These are phyloP conservation scores for Suillus weaverae DNA, from an alignment of 768 basidiomycete genomes.

Conservation along the genomic window DNA sequence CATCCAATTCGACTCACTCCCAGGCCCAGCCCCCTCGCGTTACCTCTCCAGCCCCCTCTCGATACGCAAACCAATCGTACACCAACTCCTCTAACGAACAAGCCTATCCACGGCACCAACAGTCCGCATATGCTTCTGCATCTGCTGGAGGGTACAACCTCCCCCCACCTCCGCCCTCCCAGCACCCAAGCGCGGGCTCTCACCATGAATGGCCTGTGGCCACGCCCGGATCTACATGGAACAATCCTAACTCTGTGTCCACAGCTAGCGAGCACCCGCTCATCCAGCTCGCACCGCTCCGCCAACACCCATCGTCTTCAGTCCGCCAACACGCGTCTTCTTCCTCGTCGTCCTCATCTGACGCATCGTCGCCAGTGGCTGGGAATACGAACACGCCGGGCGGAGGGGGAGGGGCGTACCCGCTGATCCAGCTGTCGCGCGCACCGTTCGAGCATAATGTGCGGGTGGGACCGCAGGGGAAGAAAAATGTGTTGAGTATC, in stretches of 20 bases:
- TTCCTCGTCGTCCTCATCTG: slow-evolving; percentile 30
- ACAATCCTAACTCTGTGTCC: slow-evolving; percentile 1
- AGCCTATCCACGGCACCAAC: neutral
- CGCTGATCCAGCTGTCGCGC: slow-evolving; percentile 31
- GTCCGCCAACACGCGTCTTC: slow-evolving; percentile 16
- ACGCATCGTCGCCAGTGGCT: slow-evolving; percentile 22
- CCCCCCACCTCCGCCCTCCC: slow-evolving; percentile 12
- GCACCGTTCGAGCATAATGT: slow-evolving; percentile 34
- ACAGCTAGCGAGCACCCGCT: slow-evolving; percentile 28
- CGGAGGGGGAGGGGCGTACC: slow-evolving; percentile 18
- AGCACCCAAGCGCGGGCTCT: slow-evolving; percentile 12
- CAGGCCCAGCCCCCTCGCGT: neutral
- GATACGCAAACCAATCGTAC: neutral
- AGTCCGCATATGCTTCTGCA: neutral
- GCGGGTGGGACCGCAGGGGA: slow-evolving; percentile 29
- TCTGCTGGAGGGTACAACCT: slow-evolving; percentile 6
- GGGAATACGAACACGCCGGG: neutral
- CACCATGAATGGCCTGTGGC: slow-evolving; percentile 11
- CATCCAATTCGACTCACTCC: neutral
- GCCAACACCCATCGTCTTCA: slow-evolving; percentile 18
- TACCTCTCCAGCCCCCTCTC: neutral
- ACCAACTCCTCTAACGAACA: neutral
- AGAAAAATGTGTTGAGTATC: slow-evolving; percentile 70
- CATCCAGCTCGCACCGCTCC: slow-evolving; percentile 37
- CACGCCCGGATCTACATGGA: neutral